Percentiles rank a stretch among this genome's conserved stretches.
These are phyloP conservation scores for Phytophthora fragariae DNA, from an alignment of 352 stramenopile genomes.

Conservation along the genomic window DNA sequence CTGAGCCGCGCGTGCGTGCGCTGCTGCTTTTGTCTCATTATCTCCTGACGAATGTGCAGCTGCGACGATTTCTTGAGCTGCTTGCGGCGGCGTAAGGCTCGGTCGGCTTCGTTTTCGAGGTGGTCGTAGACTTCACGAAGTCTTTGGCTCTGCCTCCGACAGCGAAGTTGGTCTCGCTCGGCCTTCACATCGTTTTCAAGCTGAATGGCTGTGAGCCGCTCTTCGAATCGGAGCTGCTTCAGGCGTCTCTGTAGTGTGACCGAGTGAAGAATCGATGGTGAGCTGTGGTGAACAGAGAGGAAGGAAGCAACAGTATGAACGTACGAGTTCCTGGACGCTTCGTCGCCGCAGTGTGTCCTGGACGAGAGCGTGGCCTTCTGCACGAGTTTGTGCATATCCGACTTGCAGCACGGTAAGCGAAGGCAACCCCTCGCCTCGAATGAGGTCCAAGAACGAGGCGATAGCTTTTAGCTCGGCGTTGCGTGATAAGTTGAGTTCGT, in stretches of 20 bases:
- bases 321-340: constrained; percentile 68
- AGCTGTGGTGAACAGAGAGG: neutral
- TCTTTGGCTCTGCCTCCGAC: constrained; percentile 47
- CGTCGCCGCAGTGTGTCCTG: constrained; percentile 42
- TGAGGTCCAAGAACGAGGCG: constrained; percentile 62
- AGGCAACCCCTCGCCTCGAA: constrained; percentile 50
- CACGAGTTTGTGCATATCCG: constrained; percentile 51
- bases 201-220: constrained; percentile 40
- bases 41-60: constrained; percentile 70
- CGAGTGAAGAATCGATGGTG: neutral
- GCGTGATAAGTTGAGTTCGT: constrained; percentile 60
- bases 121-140: constrained; percentile 61
- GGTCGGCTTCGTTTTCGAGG: constrained; percentile 63
- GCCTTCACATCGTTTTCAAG: constrained; percentile 45
- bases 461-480: constrained; percentile 55
- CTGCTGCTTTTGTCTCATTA: constrained; percentile 53
- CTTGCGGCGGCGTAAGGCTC: constrained; percentile 61
- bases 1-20: constrained; percentile 32
- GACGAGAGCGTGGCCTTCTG: constrained; percentile 52
- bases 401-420: constrained; percentile 65
- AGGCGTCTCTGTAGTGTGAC: constrained; percentile 24
- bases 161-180: constrained; percentile 39
- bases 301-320: constrained; percentile 5
- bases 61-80: constrained; percentile 63
- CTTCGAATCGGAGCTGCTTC: constrained; percentile 60